Evolutionary conservation across 768 basidiomycete species (phyloP), one percentile per base, ranked within the genome.

Genomic region (Fistulinella prunicolor): DNA sequence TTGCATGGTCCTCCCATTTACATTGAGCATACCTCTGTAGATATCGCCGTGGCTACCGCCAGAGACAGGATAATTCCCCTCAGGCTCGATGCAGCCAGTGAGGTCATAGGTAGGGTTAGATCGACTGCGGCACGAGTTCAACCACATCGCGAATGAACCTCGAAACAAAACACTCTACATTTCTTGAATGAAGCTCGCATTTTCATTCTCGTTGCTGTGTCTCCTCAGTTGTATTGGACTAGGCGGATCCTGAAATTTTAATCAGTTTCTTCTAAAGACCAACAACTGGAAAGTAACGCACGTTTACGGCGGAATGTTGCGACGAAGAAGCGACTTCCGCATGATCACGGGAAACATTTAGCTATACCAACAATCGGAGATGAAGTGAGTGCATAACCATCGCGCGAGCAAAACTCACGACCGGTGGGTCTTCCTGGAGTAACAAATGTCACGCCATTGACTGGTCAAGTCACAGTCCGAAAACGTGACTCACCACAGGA

Each of bases 1-100:
- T 42, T 19, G 53, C 38, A 58, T 41, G 46, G 45, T 1, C 52
- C 1, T 42, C 16, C 53, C 54, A 14, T 56, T 51, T 19, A 56
- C 0, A 17, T 30, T 51, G 50, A 61, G 47, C 1, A 23, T 56
- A 2, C 57, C 60, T 26, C 46, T 42, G 47, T 61, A 53, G 21
- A 62, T 51, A 23, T 61, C 60, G 1, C 54, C 51, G 4, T 62
- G 54, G 23, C 50, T 56, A n/a, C 60, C 60, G 1, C 51, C 50
- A 35, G 57, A 38, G 19, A 61, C 54, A 4, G 57, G 60, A 26
- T 46, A 26, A 16, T 6, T 32, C 2, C 43, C 49, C 9, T 59
- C 60, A 9, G 30, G 38, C 0, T 36, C 3, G 21, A 61, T 56
- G 4, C 6, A 50, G 1, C 39, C 38, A n/a, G 53, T 59, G 16